phyloP scores from a whole-genome alignment of 176 grass and related monocot species.

The Otatea glauca region DNA sequence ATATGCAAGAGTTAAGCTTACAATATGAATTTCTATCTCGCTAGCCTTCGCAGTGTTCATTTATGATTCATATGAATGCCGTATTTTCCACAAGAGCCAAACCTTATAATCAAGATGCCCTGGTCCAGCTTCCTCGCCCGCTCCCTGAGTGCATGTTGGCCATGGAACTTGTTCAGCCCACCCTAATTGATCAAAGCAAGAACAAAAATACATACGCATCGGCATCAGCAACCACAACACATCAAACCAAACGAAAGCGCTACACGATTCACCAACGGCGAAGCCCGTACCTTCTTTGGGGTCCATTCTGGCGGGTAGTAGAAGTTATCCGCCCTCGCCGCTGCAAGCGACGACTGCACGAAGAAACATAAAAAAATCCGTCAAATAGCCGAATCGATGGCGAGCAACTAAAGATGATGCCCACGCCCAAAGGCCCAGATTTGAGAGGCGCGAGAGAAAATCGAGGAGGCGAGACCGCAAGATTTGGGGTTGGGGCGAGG shows the following conservation, averaged over 20 bases:
- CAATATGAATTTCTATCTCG: background rate
- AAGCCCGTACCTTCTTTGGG: constrained; percentile 74
- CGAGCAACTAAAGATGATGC: background rate
- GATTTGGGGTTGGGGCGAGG: background rate
- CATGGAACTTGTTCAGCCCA: constrained; percentile 94
- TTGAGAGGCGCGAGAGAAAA: background rate
- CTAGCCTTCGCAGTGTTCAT: background rate
- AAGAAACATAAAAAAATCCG: background rate
- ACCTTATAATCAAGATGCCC: constrained; percentile 98
- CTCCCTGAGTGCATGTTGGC: constrained; percentile 90
- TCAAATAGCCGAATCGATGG: constrained; percentile 15
- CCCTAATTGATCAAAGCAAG: constrained; percentile 52
- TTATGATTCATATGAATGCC: background rate
- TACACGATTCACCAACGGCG: background rate
- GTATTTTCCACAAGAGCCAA: background rate
- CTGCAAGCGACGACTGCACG: constrained; percentile 80
- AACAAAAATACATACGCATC: constrained; percentile 15
- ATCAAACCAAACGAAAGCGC: background rate
- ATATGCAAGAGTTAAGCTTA: background rate
- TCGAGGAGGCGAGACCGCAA: background rate
- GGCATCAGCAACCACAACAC: constrained; percentile 22
- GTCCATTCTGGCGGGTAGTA: constrained; percentile 99
- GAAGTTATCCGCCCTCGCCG: constrained; percentile 92
- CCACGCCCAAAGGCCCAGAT: background rate
- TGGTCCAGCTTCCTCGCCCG: constrained; percentile 91